Conservation (phyloP, 257 asterid species). For the Thymus quinquecostatus region DNA sequence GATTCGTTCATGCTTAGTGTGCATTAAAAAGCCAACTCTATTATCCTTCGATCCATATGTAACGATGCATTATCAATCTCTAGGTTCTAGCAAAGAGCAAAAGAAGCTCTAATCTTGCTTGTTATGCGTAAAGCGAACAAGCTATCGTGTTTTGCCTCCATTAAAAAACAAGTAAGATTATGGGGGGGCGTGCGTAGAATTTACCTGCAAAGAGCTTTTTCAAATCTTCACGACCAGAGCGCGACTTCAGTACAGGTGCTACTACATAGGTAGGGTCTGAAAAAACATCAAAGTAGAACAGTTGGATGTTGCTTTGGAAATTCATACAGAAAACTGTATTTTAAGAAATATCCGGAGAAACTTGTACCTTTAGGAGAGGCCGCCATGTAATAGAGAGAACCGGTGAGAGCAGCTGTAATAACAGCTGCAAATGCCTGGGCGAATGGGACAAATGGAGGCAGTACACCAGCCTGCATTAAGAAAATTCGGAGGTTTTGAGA, state of each 20-base stretch:
- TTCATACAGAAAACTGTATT: not conserved
- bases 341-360: conserved; percentile 6
- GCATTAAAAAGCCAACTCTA: too few species aligned
- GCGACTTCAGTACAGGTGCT: conserved; percentile 80
- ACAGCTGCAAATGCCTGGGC: conserved; percentile 98
- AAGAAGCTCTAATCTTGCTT: not conserved
- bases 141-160: too few species aligned
- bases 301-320: not conserved
- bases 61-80: too few species aligned
- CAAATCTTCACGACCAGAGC: conserved; percentile 81
- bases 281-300: conserved; percentile 6
- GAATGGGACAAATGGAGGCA: conserved; percentile 94
- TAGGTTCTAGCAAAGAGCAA: not conserved
- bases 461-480: conserved; percentile 69
- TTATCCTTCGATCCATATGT: too few species aligned
- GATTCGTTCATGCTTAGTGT: too few species aligned
- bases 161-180: too few species aligned
- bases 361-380: conserved; percentile 83
- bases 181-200: not conserved
- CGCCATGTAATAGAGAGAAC: conserved; percentile 84
- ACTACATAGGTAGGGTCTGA: conserved; percentile 87
- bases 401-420: conserved; percentile 87
- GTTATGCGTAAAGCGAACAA: not conserved
- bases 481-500: conserved; percentile 7
- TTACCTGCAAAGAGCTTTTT: conserved; percentile 90